phyloP scores from a whole-genome alignment of 345 rosid genomes.

The Syzygium aromaticum region DNA sequence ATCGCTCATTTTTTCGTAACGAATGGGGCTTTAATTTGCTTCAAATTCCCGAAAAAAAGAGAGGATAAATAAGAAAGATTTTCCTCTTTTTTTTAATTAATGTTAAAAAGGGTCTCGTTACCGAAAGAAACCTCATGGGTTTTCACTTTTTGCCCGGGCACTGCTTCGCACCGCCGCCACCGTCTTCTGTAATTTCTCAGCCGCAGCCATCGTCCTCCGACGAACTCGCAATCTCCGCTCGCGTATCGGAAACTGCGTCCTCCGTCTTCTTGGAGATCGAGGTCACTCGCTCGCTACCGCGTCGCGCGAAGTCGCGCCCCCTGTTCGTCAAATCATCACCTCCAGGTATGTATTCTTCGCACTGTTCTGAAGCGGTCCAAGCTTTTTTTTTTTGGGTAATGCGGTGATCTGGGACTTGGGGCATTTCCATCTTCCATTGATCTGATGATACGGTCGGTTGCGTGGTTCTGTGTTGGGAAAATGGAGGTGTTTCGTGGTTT shows the following conservation, averaged over 20 bases:
- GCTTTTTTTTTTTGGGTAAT: background rate
- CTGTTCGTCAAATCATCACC: background rate
- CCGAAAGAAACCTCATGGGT: background rate
- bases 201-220: background rate
- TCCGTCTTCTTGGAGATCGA: background rate
- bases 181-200: background rate
- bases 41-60: too few relatives aligned
- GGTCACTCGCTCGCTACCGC: background rate
- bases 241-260: background rate
- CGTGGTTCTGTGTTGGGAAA: background rate
- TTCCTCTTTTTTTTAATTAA: too few relatives aligned
- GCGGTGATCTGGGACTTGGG: background rate
- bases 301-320: background rate
- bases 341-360: background rate
- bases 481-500: background rate
- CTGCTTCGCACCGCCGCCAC: background rate
- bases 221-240: background rate
- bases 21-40: too few relatives aligned
- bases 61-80: too few relatives aligned
- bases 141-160: background rate
- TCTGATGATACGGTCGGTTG: background rate
- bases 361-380: background rate
- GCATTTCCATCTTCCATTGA: background rate
- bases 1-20: too few relatives aligned
- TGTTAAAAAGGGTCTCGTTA: background rate